Base-by-base conservation (phyloP, 352 stramenopile species). In the Pythium vanterpoolii region DNA sequence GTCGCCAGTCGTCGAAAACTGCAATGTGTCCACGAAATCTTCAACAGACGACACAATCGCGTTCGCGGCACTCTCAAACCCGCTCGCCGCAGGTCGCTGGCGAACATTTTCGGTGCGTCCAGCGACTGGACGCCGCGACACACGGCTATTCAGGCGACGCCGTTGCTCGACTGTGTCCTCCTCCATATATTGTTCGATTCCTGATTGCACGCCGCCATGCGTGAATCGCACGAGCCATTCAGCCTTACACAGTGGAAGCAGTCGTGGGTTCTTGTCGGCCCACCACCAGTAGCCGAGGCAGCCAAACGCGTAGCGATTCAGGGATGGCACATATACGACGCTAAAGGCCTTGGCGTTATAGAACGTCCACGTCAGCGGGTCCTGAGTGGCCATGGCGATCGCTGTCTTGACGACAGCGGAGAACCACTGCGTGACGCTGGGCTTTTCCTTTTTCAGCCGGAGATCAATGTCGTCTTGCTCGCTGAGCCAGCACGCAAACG, bases 241-340 rank as follows among this genome's bases (percentile, higher is more conserved):
- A 1, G 75, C 64, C 36, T 68, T 71, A 56, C 78, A 89, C 16
- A 91, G 49, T 33, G 61, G 60, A 5, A 71, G 71, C 31, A 91
- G 47, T 19, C 57, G 62, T 16, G 73, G 64, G 30, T 71, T 70
- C 36, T 74, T 66, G 62, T 92, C 84, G 16, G 73, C 83, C 84
- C 84, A 93, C 56, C 77, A 76, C 84, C 84, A 93, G 8, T 71
- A 65, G 21, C 82, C 82, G 38, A 88, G 79, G 50, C 75, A 62
- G 13, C 84, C 84, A 33, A 93, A 71, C 10, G 84, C 84, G 44
- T 87, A 77, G 19, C 80, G 73, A 33, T 93, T 73, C 55, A 81
- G 62, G 16, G 75, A 67, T 18, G 76, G 72, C 8, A 93, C 79
- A 46, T 80, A 73, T 30, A 85, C 80, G 40, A 93, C 71, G 19